Percentiles rank a stretch among this genome's conserved stretches.
These are phyloP conservation scores for Gastrolobium villosum DNA, from an alignment of 306 rosid genomes.

Conservation along the genomic window DNA sequence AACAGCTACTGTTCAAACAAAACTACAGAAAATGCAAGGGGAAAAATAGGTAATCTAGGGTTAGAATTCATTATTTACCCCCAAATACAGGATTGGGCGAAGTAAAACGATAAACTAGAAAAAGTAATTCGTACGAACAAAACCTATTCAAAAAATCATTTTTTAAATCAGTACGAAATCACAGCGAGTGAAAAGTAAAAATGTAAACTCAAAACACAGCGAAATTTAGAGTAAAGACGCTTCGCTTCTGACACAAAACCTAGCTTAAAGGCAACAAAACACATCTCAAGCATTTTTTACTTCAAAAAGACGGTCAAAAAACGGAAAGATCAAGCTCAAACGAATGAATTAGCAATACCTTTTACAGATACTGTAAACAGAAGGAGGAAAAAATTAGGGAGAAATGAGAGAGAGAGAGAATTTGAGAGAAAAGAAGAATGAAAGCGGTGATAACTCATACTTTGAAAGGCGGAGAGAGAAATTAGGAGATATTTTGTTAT, in stretches of 20 bases:
- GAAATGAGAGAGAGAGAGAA: too few relatives aligned
- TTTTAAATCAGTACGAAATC: neutral
- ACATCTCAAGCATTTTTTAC: neutral
- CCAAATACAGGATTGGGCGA: neutral
- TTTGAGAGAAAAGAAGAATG: too few relatives aligned
- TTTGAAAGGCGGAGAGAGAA: too few relatives aligned
- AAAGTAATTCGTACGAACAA: neutral
- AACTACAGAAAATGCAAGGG: neutral
- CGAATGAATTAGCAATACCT: too few relatives aligned
- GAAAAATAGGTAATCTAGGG: neutral
- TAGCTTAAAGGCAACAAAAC: neutral
- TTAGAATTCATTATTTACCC: neutral
- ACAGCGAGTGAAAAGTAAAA: neutral
- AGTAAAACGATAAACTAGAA: neutral
- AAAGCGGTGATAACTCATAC: too few relatives aligned
- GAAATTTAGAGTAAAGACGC: neutral
- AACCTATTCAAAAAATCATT: neutral
- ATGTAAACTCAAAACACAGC: neutral
- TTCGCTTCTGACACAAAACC: neutral
- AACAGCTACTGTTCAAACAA: neutral
- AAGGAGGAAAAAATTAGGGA: too few relatives aligned
- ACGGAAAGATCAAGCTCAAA: neutral
- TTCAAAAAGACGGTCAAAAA: neutral
- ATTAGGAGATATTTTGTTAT: too few relatives aligned
- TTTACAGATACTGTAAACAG: too few relatives aligned